These are phyloP conservation scores for Brachypodium distachyon DNA, from an alignment of 202 grass and related monocot species.

Conservation along the genomic window DNA sequence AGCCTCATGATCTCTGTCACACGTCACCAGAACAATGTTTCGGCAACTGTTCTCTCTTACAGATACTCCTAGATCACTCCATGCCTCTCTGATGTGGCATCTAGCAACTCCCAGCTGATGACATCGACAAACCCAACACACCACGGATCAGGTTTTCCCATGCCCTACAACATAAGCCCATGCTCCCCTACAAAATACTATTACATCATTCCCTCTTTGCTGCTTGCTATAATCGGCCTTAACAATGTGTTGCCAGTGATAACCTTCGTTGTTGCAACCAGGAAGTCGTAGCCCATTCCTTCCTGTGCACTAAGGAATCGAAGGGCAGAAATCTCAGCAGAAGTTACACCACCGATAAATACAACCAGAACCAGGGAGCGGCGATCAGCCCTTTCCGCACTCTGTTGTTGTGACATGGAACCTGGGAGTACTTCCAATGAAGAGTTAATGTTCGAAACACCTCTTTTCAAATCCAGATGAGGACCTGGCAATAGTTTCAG, in stretches of 20 bases:
- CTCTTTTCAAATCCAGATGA: conserved; percentile 87
- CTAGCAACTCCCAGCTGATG: too few relatives aligned
- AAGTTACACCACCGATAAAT: conserved; percentile 86
- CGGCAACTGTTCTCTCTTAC: not conserved
- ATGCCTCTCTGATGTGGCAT: too few relatives aligned
- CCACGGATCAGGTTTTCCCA: too few relatives aligned
- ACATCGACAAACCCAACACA: too few relatives aligned
- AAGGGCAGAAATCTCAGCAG: conserved; percentile 89
- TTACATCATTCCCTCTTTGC: too few relatives aligned
- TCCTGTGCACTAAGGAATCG: conserved; percentile 98
- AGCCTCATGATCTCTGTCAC: not conserved
- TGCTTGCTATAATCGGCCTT: conserved; percentile 53
- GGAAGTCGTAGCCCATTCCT: conserved; percentile 92
- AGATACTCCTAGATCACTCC: too few relatives aligned
- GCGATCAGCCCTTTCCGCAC: conserved; percentile 62
- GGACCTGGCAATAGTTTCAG: conserved; percentile 84
- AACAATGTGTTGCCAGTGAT: conserved; percentile 81
- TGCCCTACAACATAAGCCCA: too few relatives aligned
- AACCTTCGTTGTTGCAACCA: conserved; percentile 82
- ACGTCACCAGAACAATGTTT: not conserved
- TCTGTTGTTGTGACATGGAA: conserved; percentile 34
- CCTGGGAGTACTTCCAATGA: conserved; percentile 33
- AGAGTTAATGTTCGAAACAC: conserved; percentile 26
- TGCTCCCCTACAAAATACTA: too few relatives aligned
- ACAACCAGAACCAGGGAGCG: conserved; percentile 79